These are phyloP conservation scores for Penicillium palitans DNA, from an alignment of 2,329 filamentous ascomycete genomes.

Conservation along the genomic window DNA sequence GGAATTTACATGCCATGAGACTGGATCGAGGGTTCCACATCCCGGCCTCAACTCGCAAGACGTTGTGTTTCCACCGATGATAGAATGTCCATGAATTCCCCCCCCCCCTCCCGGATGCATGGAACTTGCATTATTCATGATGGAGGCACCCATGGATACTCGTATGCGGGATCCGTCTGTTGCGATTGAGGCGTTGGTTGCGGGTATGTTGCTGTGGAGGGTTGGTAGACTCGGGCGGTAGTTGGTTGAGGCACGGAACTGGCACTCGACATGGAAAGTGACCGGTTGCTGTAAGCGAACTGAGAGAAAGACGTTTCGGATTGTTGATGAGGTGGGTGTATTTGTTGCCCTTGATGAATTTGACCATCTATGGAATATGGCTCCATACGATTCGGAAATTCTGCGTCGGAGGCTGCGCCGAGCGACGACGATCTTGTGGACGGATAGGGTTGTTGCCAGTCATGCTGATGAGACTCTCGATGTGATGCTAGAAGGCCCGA, in stretches of 20 bases:
- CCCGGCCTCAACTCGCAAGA: background rate
- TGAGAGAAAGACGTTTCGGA: conserved; percentile 24
- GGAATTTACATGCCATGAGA: background rate
- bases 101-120: background rate
- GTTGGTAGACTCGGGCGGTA: conserved; percentile 13
- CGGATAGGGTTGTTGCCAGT: conserved; percentile 31
- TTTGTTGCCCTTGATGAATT: conserved; percentile 10
- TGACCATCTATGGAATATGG: conserved; percentile 22
- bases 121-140: conserved; percentile 3
- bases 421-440: conserved; percentile 31
- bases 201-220: conserved; percentile 10
- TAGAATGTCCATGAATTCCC: background rate
- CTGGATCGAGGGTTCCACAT: background rate
- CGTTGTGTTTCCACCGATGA: background rate
- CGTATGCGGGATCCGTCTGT: conserved; percentile 17
- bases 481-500: conserved; percentile 28
- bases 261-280: conserved; percentile 18
- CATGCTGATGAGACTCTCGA: conserved; percentile 28
- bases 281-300: conserved; percentile 19
- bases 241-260: conserved; percentile 7
- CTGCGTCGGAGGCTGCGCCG: conserved; percentile 31
- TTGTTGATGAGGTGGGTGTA: conserved; percentile 20
- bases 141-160: conserved; percentile 18
- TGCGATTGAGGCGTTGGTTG: conserved; percentile 1
- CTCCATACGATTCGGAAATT: conserved; percentile 29